Conservation (phyloP, 495 filamentous ascomycete species). For the Aspergillus panamensis region DNA sequence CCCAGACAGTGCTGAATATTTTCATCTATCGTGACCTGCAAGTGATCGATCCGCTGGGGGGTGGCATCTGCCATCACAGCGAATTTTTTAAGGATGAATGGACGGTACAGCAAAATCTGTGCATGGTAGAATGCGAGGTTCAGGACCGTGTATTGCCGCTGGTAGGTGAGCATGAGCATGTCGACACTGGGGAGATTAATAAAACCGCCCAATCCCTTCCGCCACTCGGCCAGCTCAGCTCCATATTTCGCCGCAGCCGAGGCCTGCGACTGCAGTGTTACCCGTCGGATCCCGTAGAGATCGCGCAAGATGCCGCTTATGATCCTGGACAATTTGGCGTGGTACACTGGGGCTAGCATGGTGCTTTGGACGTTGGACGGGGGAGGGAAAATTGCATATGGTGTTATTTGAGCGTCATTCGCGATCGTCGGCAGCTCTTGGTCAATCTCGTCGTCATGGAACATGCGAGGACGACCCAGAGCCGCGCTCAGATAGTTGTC, state of each 20-base stretch:
- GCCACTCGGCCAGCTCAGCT: constrained; percentile 19
- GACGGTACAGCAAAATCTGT: constrained; percentile 26
- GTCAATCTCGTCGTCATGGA: constrained; percentile 45
- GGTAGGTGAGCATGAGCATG: constrained; percentile 25
- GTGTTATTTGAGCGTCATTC: constrained; percentile 37
- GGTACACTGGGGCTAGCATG: constrained; percentile 42
- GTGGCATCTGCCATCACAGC: constrained; percentile 4
- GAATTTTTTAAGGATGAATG: constrained; percentile 25
- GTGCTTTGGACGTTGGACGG: constrained; percentile 30
- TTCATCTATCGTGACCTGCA: constrained; percentile 3
- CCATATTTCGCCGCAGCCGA: constrained; percentile 17
- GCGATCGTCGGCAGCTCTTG: constrained; percentile 43
- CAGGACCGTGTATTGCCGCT: constrained; percentile 29
- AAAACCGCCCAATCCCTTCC: constrained; percentile 21
- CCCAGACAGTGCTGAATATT: constrained; percentile 18
- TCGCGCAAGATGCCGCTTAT: constrained; percentile 27
- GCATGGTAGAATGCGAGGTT: constrained; percentile 29
- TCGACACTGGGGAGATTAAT: constrained; percentile 24
- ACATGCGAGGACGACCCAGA: constrained; percentile 40
- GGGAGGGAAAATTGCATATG: constrained; percentile 19
- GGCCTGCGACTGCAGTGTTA: constrained; percentile 10
- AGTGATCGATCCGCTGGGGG: background rate
- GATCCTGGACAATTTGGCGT: constrained; percentile 30
- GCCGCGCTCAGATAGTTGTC: constrained; percentile 48
- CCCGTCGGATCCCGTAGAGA: constrained; percentile 21